A percentile compares a stretch with the other conserved stretches of the same genome.
Conservation (phyloP, 805 yeast genomes). For the Groenewaldozyma tartarivorans region DNA sequence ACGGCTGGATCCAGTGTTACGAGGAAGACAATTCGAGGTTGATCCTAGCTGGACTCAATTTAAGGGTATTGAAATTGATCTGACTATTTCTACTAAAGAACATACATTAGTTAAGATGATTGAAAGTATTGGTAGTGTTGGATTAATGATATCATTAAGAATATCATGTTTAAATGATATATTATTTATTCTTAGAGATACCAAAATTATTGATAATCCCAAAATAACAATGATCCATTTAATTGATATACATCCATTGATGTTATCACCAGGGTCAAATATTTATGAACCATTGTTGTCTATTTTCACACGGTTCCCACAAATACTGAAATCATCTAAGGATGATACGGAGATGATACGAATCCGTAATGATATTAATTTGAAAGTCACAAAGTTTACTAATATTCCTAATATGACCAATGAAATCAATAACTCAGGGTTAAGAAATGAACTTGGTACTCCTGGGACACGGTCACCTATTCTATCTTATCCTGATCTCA, state of each 20-base stretch:
- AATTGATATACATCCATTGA: conserved; percentile 6
- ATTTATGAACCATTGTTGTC: conserved; percentile 2
- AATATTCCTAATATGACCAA: background rate
- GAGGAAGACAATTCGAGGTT: too few relatives aligned
- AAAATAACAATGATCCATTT: background rate
- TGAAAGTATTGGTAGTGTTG: background rate
- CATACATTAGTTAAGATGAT: background rate
- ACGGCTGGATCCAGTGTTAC: too few relatives aligned
- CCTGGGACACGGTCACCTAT: background rate
- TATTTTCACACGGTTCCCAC: background rate
- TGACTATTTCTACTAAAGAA: background rate
- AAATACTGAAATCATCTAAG: background rate
- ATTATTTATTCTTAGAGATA: too few relatives aligned
- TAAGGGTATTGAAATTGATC: conserved; percentile 6
- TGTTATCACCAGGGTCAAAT: conserved; percentile 3
- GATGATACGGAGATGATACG: background rate
- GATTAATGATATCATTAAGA: background rate
- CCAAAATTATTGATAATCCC: background rate
- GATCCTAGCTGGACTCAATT: background rate
- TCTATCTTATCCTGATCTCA: background rate
- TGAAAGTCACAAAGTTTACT: background rate
- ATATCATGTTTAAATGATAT: background rate
- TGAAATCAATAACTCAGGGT: background rate
- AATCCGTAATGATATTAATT: background rate
- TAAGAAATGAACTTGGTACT: background rate